phyloP scores from a whole-genome alignment of 139 green algal species.

The Axilococcus clingmanii region DNA sequence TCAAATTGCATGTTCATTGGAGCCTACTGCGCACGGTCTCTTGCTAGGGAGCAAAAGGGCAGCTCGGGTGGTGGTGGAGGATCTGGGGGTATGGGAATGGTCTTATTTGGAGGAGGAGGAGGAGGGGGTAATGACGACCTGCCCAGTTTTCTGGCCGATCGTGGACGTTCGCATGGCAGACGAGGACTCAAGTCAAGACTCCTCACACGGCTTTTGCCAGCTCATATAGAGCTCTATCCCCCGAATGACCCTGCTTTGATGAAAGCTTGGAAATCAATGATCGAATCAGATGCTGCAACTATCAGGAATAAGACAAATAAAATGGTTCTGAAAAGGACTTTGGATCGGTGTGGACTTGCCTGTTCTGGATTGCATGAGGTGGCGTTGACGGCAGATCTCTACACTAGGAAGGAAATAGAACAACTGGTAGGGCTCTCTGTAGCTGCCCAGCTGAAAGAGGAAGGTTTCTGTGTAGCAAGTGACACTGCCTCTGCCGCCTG shows the following conservation, averaged over 20 bases:
- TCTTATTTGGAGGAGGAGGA: conserved; percentile 4
- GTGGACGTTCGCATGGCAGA: too few species aligned
- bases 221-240: conserved; percentile 27
- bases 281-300: conserved; percentile 28
- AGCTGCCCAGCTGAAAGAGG: conserved; percentile 7
- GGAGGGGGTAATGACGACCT: background rate
- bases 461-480: background rate
- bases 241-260: conserved; percentile 22
- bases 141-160: too few species aligned
- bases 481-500: background rate
- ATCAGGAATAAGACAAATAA: conserved; percentile 31
- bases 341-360: conserved; percentile 13
- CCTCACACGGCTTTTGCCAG: too few species aligned
- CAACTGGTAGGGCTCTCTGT: conserved; percentile 27
- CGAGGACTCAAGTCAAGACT: too few species aligned
- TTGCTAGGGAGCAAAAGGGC: conserved; percentile 1
- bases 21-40: conserved; percentile 20
- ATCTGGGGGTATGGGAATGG: background rate
- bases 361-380: conserved; percentile 26
- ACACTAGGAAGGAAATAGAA: conserved; percentile 27
- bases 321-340: conserved; percentile 15
- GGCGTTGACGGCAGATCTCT: conserved; percentile 18
- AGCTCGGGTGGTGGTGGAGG: too few species aligned
- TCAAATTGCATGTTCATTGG: conserved; percentile 19
- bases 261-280: conserved; percentile 36